phyloP scores from a whole-genome alignment of 148 eudicot genomes.

The Agrostemma githago region DNA sequence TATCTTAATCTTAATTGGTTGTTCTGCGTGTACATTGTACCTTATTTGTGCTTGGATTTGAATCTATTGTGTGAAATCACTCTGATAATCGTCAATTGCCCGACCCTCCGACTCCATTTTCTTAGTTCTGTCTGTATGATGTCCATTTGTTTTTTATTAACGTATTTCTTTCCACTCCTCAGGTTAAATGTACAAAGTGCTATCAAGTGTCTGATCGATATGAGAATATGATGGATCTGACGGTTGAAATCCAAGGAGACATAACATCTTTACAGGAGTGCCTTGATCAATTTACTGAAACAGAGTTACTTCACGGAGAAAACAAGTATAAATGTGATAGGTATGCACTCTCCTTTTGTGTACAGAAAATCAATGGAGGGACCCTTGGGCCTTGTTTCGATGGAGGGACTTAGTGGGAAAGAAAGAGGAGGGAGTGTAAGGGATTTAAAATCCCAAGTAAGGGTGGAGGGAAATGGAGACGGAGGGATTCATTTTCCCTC shows the following conservation, averaged over 20 bases:
- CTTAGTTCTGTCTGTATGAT: background rate
- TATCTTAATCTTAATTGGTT: background rate
- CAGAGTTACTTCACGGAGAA: conserved; percentile 86
- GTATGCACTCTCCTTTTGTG: conserved; percentile 37
- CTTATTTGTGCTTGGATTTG: background rate
- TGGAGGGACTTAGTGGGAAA: too few species aligned
- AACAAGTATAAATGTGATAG: conserved; percentile 93
- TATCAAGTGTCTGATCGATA: conserved; percentile 70
- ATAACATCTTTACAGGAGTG: conserved; percentile 82
- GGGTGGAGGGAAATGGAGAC: too few species aligned
- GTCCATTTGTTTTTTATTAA: background rate
- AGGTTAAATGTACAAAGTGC: conserved; percentile 81
- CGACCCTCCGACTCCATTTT: background rate
- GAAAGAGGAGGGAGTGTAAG: too few species aligned
- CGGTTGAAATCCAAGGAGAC: conserved; percentile 90
- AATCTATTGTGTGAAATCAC: background rate
- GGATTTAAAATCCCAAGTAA: too few species aligned
- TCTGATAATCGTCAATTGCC: background rate
- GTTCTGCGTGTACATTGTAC: background rate
- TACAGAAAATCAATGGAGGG: background rate
- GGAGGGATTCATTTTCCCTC: too few species aligned
- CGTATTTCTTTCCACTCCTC: conserved; percentile 12
- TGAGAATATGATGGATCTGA: conserved; percentile 93
- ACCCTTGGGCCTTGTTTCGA: too few species aligned
- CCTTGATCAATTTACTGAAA: conserved; percentile 74